A percentile compares a stretch with the other conserved stretches of the same genome.
phyloP scores from a whole-genome alignment of 192 early-diverging fungal genomes.

The Borealophlyctis nickersoniae region DNA sequence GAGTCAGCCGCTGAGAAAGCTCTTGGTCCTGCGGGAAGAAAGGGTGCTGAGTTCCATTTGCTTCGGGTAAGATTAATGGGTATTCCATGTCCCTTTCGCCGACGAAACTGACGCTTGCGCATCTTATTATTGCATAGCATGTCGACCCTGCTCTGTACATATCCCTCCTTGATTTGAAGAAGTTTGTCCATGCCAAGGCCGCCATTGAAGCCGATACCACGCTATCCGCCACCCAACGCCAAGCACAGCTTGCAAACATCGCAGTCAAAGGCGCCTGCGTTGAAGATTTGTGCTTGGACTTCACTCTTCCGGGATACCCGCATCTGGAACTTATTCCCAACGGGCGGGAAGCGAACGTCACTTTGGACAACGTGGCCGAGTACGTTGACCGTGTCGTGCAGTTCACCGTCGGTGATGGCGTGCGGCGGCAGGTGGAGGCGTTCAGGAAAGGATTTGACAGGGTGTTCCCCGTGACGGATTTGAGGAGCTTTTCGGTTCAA shows the following conservation, averaged over 20 bases:
- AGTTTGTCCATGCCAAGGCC: constrained; percentile 60
- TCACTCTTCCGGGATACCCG: constrained; percentile 81
- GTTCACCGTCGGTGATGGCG: constrained; percentile 61
- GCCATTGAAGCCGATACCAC: constrained; percentile 51
- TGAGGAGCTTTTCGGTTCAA: constrained; percentile 66
- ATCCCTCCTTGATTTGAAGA: constrained; percentile 64
- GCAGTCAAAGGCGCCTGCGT: constrained; percentile 46
- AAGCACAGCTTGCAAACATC: constrained; percentile 44
- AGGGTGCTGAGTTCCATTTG: constrained; percentile 25
- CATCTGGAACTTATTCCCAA: constrained; percentile 58
- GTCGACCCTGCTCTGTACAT: constrained; percentile 66
- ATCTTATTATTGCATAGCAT: constrained; percentile 37
- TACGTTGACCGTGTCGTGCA: constrained; percentile 70
- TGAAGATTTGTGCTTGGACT: constrained; percentile 72
- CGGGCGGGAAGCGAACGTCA: constrained; percentile 68
- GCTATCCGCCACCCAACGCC: constrained; percentile 44
- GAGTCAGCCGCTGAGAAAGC: constrained; percentile 19
- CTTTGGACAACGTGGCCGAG: constrained; percentile 74
- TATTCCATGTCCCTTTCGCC: constrained; percentile 5
- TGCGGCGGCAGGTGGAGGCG: constrained; percentile 66
- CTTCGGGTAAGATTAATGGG: constrained; percentile 24
- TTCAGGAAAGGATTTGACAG: constrained; percentile 79
- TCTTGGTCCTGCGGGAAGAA: constrained; percentile 8
- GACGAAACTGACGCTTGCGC: constrained; percentile 15
- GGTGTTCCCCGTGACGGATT: constrained; percentile 69